Evolutionary conservation across 495 filamentous ascomycete genomes (phyloP), one percentile per base, ranked within the genome.

Genomic region (Rhypophila decipiens): DNA sequence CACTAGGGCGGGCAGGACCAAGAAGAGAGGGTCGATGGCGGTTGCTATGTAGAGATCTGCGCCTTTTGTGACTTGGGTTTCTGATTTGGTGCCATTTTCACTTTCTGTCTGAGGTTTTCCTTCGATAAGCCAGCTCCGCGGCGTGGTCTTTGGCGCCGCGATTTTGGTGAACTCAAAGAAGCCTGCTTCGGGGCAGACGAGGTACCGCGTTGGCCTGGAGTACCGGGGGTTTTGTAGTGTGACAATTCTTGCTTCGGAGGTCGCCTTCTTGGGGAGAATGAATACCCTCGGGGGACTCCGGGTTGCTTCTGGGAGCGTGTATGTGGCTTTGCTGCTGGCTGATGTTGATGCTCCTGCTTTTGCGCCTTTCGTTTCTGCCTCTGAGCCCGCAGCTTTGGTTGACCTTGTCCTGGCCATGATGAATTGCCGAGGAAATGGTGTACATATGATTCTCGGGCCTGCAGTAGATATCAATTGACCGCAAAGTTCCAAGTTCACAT

Each of bases 131-230:
- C 84, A 87, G 58, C 87, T 90, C 42, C 77, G 70, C 22, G 78
- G 79, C 0, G 67, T 68, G 4, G 66, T 63, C 35, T 75, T 78
- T 24, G 88, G 76, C 5, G 87, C 74, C 10, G 80, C 64, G 55
- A 97, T 74, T 33, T 76, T 76, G 12, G 82, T 96, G 68, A 97
- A 90, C 60, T 98, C 93, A 67, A 85, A 89, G 50, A 96, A 72
- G 21, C 91, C 93, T 10, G 77, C 77, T 23, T 76, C 63, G 3
- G 90, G 87, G 60, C 89, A 93, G 59, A 88, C 82, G 48, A 88
- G 78, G 63, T 90, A 97, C 47, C 87, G 78, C 39, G 72, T 77
- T 5, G 83, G 76, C 12, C 68, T 71, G 18, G 56, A 63, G 35
- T 79, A 85, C 50, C 82, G 82, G 9, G 94, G 91, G 62, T 95